A percentile compares a stretch with the other conserved stretches of the same genome.
Evolutionary conservation across 2,329 filamentous ascomycete species (phyloP).

Genomic region (Aspergillus sp.): DNA sequence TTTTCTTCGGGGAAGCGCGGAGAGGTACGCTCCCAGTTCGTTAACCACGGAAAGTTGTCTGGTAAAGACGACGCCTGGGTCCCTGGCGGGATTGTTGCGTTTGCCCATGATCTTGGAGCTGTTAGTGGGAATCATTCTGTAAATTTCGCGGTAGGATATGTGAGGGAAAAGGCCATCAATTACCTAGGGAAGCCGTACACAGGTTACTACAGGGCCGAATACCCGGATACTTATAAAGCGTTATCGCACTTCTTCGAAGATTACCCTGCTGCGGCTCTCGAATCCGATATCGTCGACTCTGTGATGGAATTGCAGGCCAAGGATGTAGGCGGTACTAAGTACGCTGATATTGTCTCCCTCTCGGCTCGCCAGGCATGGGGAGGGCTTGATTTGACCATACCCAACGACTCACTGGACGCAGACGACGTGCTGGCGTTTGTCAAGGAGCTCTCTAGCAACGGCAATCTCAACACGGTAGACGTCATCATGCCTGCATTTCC

Average conservation of each 20-base stretch:
- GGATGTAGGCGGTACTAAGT: slow-evolving; percentile 37
- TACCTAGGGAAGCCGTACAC: slow-evolving; percentile 43
- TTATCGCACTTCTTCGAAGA: slow-evolving; percentile 43
- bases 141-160: slow-evolving; percentile 45
- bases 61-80: slow-evolving; percentile 25
- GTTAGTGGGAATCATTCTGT: slow-evolving; percentile 30
- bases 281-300: slow-evolving; percentile 34
- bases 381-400: slow-evolving; percentile 42
- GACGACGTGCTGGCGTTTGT: slow-evolving; percentile 38
- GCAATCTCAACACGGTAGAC: slow-evolving; percentile 46
- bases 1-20: slow-evolving; percentile 29
- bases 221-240: slow-evolving; percentile 33
- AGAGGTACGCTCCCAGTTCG: slow-evolving; percentile 33
- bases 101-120: slow-evolving; percentile 41
- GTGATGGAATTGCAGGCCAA: slow-evolving; percentile 30
- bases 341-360: slow-evolving; percentile 43
- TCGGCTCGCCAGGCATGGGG: slow-evolving; percentile 45
- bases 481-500: slow-evolving; percentile 46
- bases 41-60: slow-evolving; percentile 29
- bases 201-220: slow-evolving; percentile 40
- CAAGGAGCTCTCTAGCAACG: slow-evolving; percentile 46
- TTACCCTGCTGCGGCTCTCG: slow-evolving; percentile 35
- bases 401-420: slow-evolving; percentile 32
- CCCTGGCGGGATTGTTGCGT: slow-evolving; percentile 32
- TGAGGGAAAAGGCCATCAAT: slow-evolving; percentile 41